phyloP scores from a whole-genome alignment of 1,284 basidiomycete genomes.

The Cutaneotrichosporon sp. region DNA sequence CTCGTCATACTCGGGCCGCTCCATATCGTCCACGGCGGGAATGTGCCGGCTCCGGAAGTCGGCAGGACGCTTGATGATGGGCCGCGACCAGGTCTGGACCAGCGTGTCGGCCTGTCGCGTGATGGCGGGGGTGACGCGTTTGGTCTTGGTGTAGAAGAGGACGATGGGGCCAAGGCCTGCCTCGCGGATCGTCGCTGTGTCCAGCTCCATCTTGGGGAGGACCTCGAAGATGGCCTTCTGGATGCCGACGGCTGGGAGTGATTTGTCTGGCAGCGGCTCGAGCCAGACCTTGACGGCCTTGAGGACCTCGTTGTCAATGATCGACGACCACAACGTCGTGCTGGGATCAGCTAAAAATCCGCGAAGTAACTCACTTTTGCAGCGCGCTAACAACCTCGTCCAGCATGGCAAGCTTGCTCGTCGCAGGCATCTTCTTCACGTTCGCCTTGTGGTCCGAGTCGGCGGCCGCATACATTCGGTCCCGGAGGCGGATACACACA shows the following conservation, averaged over 20 bases:
- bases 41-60: slow-evolving; percentile 58
- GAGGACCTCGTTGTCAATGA: slow-evolving; percentile 89
- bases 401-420: slow-evolving; percentile 76
- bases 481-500: slow-evolving; percentile 75
- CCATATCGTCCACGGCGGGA: slow-evolving; percentile 22
- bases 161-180: slow-evolving; percentile 86
- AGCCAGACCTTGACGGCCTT: slow-evolving; percentile 89
- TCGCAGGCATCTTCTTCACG: slow-evolving; percentile 74
- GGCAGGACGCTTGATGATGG: slow-evolving; percentile 85
- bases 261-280: slow-evolving; percentile 86
- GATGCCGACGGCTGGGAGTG: slow-evolving; percentile 91
- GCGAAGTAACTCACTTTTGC: slow-evolving; percentile 67
- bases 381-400: slow-evolving; percentile 87
- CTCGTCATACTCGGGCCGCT: slow-evolving; percentile 7
- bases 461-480: slow-evolving; percentile 81
- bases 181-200: slow-evolving; percentile 85
- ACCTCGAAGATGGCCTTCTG: slow-evolving; percentile 86
- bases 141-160: slow-evolving; percentile 87
- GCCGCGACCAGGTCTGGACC: slow-evolving; percentile 83
- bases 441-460: slow-evolving; percentile 80
- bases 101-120: slow-evolving; percentile 76
- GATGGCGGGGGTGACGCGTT: slow-evolving; percentile 77
- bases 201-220: slow-evolving; percentile 84
- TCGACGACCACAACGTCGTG: slow-evolving; percentile 79
- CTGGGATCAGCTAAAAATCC: slow-evolving; percentile 48